Percentiles rank a stretch among this genome's conserved stretches.
These are phyloP conservation scores for Nakazawaea laoshanensis DNA, from an alignment of 805 yeast genomes.

Conservation along the genomic window DNA sequence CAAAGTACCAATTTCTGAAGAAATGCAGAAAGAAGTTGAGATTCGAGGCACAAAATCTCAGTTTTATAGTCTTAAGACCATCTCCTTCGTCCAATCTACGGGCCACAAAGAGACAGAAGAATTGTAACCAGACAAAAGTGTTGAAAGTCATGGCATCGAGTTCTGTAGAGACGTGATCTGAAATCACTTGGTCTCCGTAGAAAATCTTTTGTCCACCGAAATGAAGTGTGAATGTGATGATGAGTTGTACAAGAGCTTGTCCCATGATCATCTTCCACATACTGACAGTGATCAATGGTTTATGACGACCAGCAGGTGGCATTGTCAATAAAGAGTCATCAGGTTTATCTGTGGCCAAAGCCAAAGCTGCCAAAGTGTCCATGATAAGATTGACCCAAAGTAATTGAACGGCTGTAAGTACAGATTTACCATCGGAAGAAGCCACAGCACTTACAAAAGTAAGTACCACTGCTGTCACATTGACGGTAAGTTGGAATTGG, in stretches of 20 bases:
- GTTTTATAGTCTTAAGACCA: conserved; percentile 47
- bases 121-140: conserved; percentile 96
- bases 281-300: conserved; percentile 75
- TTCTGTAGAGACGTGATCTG: conserved; percentile 43
- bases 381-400: conserved; percentile 96
- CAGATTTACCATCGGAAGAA: conserved; percentile 70
- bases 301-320: conserved; percentile 75
- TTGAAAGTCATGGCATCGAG: conserved; percentile 85
- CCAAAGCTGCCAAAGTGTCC: conserved; percentile 98
- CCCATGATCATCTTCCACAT: conserved; percentile 99
- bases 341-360: conserved; percentile 96
- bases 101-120: conserved; percentile 85
- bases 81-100: conserved; percentile 87
- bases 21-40: conserved; percentile 80
- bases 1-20: conserved; percentile 75
- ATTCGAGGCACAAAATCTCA: conserved; percentile 53
- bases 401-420: conserved; percentile 92
- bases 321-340: conserved; percentile 70
- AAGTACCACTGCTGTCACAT: conserved; percentile 89
- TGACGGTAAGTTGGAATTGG: conserved; percentile 95
- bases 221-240: conserved; percentile 72
- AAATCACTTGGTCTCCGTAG: conserved; percentile 25
- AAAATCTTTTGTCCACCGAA: conserved; percentile 68
- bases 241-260: conserved; percentile 71
- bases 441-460: conserved; percentile 94